A percentile compares a stretch with the other conserved stretches of the same genome.
phyloP scores from a whole-genome alignment of 2,329 filamentous ascomycete species.

The Ascocoryne sarcoides region DNA sequence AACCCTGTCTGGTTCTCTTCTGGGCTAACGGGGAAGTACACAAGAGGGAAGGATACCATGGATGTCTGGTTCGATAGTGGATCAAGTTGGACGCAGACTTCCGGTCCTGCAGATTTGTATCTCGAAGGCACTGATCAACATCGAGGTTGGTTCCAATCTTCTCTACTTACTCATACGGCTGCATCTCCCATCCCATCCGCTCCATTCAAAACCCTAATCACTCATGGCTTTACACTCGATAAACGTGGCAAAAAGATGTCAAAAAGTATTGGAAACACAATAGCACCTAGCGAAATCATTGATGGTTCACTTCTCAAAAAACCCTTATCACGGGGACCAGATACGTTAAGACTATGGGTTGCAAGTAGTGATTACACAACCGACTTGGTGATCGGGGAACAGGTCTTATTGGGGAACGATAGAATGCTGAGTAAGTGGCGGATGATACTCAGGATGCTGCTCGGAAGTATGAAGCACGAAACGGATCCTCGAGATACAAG shows the following conservation, averaged over 20 bases:
- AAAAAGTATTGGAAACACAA: slow-evolving; percentile 86
- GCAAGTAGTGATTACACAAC: slow-evolving; percentile 86
- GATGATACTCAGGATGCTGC: slow-evolving; percentile 80
- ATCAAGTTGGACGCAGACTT: slow-evolving; percentile 70
- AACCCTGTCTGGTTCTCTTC: slow-evolving; percentile 71
- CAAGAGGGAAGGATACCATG: slow-evolving; percentile 89
- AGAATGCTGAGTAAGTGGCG: slow-evolving; percentile 76
- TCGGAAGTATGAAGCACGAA: slow-evolving; percentile 56
- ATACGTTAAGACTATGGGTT: slow-evolving; percentile 83
- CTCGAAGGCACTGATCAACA: slow-evolving; percentile 94
- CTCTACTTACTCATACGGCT: slow-evolving; percentile 69
- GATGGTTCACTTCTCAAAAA: slow-evolving; percentile 62
- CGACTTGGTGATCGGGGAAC: slow-evolving; percentile 74
- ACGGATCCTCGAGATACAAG: too few relatives aligned
- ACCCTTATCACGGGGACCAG: slow-evolving; percentile 61
- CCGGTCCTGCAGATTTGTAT: slow-evolving; percentile 68
- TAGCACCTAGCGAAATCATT: slow-evolving; percentile 76
- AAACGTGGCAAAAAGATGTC: slow-evolving; percentile 95
- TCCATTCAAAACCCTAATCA: slow-evolving; percentile 84
- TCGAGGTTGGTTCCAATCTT: slow-evolving; percentile 97
- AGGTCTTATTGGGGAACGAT: slow-evolving; percentile 69
- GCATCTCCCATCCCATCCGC: slow-evolving; percentile 37
- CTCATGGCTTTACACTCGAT: slow-evolving; percentile 91
- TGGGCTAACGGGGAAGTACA: slow-evolving; percentile 51
- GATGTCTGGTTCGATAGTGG: slow-evolving; percentile 99